Percentiles rank a stretch among this genome's conserved stretches.
Evolutionary conservation across 805 yeast genomes (phyloP).

Genomic region (Lipomyces sp.): DNA sequence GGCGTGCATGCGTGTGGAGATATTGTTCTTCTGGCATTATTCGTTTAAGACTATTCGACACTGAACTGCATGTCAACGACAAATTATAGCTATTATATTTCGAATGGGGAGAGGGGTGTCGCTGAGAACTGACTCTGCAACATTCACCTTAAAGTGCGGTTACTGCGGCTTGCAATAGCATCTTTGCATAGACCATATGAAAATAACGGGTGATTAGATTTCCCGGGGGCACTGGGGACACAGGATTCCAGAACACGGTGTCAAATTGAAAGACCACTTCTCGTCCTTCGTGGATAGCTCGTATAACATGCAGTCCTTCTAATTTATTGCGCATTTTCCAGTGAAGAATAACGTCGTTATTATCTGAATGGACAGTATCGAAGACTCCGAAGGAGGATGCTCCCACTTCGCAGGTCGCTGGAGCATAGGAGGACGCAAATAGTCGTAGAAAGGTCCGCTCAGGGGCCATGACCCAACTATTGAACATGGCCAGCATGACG

Average conservation of each 20-base stretch:
- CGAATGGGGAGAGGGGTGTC: background rate
- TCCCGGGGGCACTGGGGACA: background rate
- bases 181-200: conserved; percentile 2
- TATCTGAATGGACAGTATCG: background rate
- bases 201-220: background rate
- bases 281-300: conserved; percentile 1
- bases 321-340: conserved; percentile 1
- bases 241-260: background rate
- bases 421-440: background rate
- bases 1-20: too few species aligned
- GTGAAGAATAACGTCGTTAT: background rate
- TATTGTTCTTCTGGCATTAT: too few species aligned
- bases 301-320: conserved; percentile 5
- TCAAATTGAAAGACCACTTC: conserved; percentile 2
- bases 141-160: background rate
- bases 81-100: background rate
- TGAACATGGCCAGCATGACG: conserved; percentile 3
- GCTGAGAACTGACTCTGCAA: background rate
- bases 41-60: background rate
- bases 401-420: background rate
- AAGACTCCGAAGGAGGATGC: conserved; percentile 3
- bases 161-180: conserved; percentile 2
- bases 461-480: conserved; percentile 6
- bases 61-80: background rate
- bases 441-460: background rate